Conservation (phyloP, 164 flowering plant species). For the Buxus sempervirens region DNA sequence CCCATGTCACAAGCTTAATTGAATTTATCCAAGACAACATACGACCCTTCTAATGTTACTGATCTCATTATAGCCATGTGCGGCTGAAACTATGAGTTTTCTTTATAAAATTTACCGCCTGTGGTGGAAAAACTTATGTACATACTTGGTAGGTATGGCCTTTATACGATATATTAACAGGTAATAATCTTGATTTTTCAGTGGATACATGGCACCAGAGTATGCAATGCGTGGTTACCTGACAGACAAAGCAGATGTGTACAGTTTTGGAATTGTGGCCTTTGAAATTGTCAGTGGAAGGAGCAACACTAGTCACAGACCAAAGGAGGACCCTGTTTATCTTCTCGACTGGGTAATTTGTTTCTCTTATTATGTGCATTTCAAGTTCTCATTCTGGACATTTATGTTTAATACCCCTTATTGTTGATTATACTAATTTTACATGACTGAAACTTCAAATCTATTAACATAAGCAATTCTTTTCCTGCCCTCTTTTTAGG, state of each 20-base stretch:
- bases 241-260: conserved; percentile 54
- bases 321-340: conserved; percentile 21
- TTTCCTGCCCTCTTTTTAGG: conserved; percentile 10
- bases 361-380: background rate
- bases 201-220: conserved; percentile 49
- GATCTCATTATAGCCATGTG: background rate
- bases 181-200: conserved; percentile 15
- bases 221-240: conserved; percentile 47
- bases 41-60: no score
- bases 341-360: conserved; percentile 48
- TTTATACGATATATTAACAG: background rate
- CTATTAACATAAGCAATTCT: background rate
- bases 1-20: background rate
- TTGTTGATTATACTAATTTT: no score
- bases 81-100: background rate
- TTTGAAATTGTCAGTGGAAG: conserved; percentile 51
- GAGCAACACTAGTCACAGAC: conserved; percentile 29
- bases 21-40: no score
- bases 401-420: background rate
- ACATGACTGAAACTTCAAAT: no score
- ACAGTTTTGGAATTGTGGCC: conserved; percentile 52
- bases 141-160: background rate
- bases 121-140: background rate
- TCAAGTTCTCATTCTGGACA: background rate
- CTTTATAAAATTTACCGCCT: background rate